Conservation (phyloP, 306 rosid genomes). For the Cicer pinnatifidum region DNA sequence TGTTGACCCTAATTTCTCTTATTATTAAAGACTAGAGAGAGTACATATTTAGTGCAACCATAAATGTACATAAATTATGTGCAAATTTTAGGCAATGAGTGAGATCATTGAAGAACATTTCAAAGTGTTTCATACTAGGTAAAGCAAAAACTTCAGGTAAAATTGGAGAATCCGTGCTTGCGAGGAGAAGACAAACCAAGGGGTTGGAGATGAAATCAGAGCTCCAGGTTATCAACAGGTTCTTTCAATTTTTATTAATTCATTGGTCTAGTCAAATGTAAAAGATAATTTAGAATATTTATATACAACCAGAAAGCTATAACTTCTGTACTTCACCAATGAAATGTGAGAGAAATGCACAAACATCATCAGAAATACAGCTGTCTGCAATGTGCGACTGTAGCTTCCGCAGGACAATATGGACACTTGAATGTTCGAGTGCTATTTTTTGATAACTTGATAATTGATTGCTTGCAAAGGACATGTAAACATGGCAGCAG, state of each 20-base stretch:
- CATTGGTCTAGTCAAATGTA: slow-evolving; percentile 43
- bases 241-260: slow-evolving; percentile 47
- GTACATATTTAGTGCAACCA: background rate
- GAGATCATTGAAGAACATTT: slow-evolving; percentile 27
- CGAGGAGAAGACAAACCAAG: background rate
- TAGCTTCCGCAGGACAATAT: slow-evolving; percentile 72
- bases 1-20: too few species aligned
- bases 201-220: slow-evolving; percentile 6
- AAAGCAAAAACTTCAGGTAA: slow-evolving; percentile 8
- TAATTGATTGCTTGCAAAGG: slow-evolving; percentile 86
- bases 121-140: slow-evolving; percentile 6
- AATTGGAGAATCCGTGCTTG: slow-evolving; percentile 4
- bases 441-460: slow-evolving; percentile 73
- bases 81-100: slow-evolving; percentile 12
- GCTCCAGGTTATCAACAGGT: slow-evolving; percentile 39
- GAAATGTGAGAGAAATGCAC: slow-evolving; percentile 24
- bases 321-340: slow-evolving; percentile 46
- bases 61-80: background rate
- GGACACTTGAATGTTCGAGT: slow-evolving; percentile 80
- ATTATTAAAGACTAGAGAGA: too few species aligned
- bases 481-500: slow-evolving; percentile 83
- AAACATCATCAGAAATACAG: slow-evolving; percentile 61
- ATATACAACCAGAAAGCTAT: slow-evolving; percentile 55
- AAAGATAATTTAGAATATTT: slow-evolving; percentile 47
- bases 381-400: slow-evolving; percentile 66